Conservation (phyloP, 2,329 filamentous ascomycete genomes). For the Curvularia sp. region DNA sequence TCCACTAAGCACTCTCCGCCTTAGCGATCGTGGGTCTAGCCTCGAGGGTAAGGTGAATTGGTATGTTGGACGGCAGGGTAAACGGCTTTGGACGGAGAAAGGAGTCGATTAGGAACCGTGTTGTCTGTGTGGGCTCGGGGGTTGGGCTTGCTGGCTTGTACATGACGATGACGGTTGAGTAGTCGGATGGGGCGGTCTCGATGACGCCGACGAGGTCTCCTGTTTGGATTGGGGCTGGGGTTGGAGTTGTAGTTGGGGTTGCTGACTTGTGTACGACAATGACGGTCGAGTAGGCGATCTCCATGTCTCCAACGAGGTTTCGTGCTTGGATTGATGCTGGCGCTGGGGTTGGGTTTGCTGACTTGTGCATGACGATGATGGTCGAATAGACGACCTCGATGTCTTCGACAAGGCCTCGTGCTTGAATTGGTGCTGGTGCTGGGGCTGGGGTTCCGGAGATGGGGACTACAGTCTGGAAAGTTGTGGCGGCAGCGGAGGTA, state of each 20-base stretch:
- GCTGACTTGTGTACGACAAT: background rate
- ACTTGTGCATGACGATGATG: no score
- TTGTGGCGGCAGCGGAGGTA: background rate
- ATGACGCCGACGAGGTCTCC: background rate
- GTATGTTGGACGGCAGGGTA: background rate
- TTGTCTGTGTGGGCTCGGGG: background rate
- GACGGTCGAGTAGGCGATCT: no score
- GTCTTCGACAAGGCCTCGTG: no score
- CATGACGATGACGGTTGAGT: background rate
- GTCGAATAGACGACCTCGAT: no score
- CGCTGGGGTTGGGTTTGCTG: no score
- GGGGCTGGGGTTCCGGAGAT: no score
- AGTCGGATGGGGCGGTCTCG: background rate
- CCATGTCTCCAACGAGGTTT: no score
- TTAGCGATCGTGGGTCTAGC: background rate
- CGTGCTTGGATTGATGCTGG: background rate
- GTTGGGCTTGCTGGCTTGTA: background rate
- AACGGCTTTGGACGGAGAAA: background rate
- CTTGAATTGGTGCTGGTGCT: no score
- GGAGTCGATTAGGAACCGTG: background rate
- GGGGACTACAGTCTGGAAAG: background rate
- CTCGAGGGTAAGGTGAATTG: no score
- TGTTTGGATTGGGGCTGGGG: background rate
- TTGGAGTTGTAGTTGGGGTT: background rate
- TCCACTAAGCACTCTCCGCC: background rate